Base-by-base conservation (phyloP, 192 early-diverging fungal genomes). In the Coemansia biformis region DNA sequence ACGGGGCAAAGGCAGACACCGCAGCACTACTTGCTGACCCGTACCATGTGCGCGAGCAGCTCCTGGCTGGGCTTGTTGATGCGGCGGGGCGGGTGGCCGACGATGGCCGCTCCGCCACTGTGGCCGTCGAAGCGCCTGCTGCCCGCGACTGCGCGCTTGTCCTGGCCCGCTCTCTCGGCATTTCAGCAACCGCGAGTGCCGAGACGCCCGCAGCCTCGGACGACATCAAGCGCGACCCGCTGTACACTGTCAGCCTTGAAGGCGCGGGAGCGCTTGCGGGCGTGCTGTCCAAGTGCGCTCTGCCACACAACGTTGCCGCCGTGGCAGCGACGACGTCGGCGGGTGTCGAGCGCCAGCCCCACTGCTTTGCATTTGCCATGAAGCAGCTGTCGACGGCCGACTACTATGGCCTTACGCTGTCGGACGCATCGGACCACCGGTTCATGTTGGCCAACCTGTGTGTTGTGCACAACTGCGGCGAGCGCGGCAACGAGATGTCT, bases 401-500 rank as follows among this genome's bases (percentile, higher is more conserved):
- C 32, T 74, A 61, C 58, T 61, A 53, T 48, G 62, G 61, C 22
- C 22, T 58, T n/a, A 52, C 61, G 15, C 40, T 60, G 43, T 49
- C 63, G 8, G 46, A 43, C 19, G 37, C 11, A 33, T 48, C 52
- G 3, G 66, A 69, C 55, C 70, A 78, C 56, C 72, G 64, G 15
- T 79, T 78, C 62, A 40, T 81, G 41, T 66, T 76, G 56, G 47
- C 71, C 39, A 68, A 78, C 62, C 15, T 63, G 48, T 44, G 57
- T 4, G 45, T 78, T 31, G 66, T 69, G 31, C 76, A 78, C 63
- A 78, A 78, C 73, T 73, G 83, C 43, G 85, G 87, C 45, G 96
- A 99, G 72, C 91, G 96, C 60, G 96, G 96, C 36, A 99, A 99
- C 53, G 96, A 99, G 55, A 99, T 99, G 96, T 94, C 96, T 59